Base-by-base conservation (phyloP, 768 basidiomycete species). In the Ephemerocybe angulata region DNA sequence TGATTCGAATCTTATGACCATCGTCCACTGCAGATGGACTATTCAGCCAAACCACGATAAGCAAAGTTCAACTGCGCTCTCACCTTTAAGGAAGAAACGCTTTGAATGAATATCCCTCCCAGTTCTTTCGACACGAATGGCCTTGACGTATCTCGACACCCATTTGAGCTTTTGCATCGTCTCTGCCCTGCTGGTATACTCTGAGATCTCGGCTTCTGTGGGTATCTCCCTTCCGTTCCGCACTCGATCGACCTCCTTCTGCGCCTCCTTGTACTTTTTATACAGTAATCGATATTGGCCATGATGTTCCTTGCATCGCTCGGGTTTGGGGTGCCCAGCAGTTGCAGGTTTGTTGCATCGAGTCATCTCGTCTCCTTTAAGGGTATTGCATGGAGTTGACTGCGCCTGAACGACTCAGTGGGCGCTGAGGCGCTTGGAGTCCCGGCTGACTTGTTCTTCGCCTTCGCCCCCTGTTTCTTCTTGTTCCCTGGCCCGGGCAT, bases 31-130 rank as follows among this genome's bases (percentile, higher is more conserved):
- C 25, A 12, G 10, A 17, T 35, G 33, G 10, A n/a, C n/a, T n/a
- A n/a, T n/a, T n/a, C n/a, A n/a, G n/a, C 33, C 8, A 17, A 35
- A 35, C 17, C 10, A 35, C 17, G 33, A 17, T 35, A 35, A 35
- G 10, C 22, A 10, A 4, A 17, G 3, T 5, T 28, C 6, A 37
- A 43, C 35, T 28, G 21, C 24, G 21, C 19, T 11, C 64, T 12
- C 30, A 63, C 71, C 60, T 59, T 70, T 69, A 5, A 70, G 42
- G 35, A 70, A 69, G 56, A 72, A 73, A 2, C 70, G 62, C n/a
- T 42, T 58, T 6, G 60, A 57, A 31, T 73, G 72, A 24, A 72
- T 62, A 1, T 65, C 58, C 27, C 70, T 56, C 0, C 72, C 72
- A 0, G 58, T 54, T 43, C 61, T 63, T 47, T 73, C 72, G 0